Base-by-base conservation (phyloP, 176 grass and related monocot genomes). In the Guadua angustifolia region DNA sequence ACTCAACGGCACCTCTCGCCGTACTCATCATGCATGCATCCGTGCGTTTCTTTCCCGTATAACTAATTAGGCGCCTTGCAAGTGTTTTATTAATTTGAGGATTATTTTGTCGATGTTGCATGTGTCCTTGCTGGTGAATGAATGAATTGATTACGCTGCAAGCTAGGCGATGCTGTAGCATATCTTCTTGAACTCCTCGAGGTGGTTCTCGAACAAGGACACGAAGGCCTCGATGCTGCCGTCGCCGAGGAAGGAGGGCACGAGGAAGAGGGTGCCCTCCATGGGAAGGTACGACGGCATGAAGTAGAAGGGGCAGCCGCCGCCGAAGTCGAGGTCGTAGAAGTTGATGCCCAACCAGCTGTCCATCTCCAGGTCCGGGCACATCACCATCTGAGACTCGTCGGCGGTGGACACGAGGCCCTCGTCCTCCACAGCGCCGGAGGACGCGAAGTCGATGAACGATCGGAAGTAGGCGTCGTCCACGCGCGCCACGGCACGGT, bases 331-430 rank as follows among this genome's bases (percentile, higher is more conserved):
- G 21, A 86, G 52, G 22, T 73, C 71, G 25, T 63, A 46, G 73
- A 90, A 90, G 17, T 40, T 67, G 39, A 90, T 86, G 42, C 83
- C 74, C 1, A 90, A 45, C 88, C 88, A 90, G 14, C 78, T 77
- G 56, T 90, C 88, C 9, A 86, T 33, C 78, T 90, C 88, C 12
- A 86, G 32, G 59, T 68, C 19, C 10, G 88, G 88, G 58, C 71
- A 86, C 13, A 90, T 0, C 63, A 90, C 78, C 53, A 62, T 44
- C 88, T 80, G 14, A 16, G 42, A 42, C 51, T 36, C 56, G 80
- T 82, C 80, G 53, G 83, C 77, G 52, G 29, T 74, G 19, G 71
- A 50, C 4, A 64, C 66, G 36, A 78, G 86, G 43, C 89, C 87
- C 7, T 43, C 19, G n/a, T 76, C 50, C 82, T 89, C 87, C 50